These are phyloP conservation scores for Talaromyces adpressus DNA, from an alignment of 495 filamentous ascomycete genomes.

Conservation along the genomic window DNA sequence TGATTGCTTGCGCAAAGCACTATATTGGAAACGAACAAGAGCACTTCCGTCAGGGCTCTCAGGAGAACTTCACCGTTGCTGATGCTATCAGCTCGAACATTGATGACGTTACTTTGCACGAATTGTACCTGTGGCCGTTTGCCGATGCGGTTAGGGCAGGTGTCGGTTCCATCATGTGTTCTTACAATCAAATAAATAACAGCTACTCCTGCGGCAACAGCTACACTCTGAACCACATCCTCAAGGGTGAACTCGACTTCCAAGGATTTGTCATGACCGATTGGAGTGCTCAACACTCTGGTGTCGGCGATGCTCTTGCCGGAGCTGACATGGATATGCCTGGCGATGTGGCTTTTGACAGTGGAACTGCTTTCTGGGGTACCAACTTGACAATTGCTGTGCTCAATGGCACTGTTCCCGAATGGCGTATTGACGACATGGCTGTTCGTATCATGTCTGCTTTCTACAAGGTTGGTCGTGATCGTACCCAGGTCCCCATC, in stretches of 20 bases:
- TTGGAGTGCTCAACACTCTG: constrained; percentile 82
- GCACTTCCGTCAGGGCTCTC: constrained; percentile 77
- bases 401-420: constrained; percentile 83
- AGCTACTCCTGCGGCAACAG: constrained; percentile 65
- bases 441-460: constrained; percentile 86
- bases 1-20: constrained; percentile 80
- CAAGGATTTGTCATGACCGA: constrained; percentile 92
- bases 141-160: constrained; percentile 69
- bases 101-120: constrained; percentile 92
- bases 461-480: constrained; percentile 82
- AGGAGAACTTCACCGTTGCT: constrained; percentile 50
- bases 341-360: constrained; percentile 72
- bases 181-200: constrained; percentile 82
- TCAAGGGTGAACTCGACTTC: constrained; percentile 90
- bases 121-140: constrained; percentile 89
- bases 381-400: constrained; percentile 79
- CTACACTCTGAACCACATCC: constrained; percentile 67
- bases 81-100: constrained; percentile 66
- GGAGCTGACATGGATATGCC: constrained; percentile 97
- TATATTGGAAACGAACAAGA: constrained; percentile 70
- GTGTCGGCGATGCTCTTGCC: constrained; percentile 69
- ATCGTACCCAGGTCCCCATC: constrained; percentile 52
- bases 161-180: constrained; percentile 87
- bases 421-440: constrained; percentile 93
- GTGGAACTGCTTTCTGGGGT: constrained; percentile 73